Evolutionary conservation across 345 rosid genomes (phyloP), one percentile per base, ranked within the genome.

Genomic region (Sapria himalayana): DNA sequence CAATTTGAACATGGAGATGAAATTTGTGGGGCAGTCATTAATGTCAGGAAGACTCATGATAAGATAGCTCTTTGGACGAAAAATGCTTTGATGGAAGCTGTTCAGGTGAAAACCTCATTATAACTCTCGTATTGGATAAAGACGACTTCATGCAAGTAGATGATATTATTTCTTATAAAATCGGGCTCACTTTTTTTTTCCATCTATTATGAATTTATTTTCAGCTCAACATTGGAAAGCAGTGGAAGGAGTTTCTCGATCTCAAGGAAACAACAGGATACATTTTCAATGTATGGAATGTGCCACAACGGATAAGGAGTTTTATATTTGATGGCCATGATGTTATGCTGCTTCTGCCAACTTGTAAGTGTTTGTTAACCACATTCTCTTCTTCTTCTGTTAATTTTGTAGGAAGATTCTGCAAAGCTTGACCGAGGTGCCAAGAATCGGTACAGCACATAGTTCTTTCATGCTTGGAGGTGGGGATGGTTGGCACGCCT

Each of bases 1-100:
- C 95, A 89, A 59, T 89, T 89, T 46, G 92, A 77, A 37, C 66
- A 74, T 47, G 95, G 98, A 22, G 92, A 73, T 71, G 98, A 82
- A 52, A 76, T 89, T 19, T 89, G 98, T 21, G 98, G 98, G 51
- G 95, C 75, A 1, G 95, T 82, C 54, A 77, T 76, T 18, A 89
- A 39, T 59, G 71, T 79, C 20, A 69, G 95, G 65, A 15, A 0
- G 20, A 71, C 38, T 61, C 84, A 72, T 49, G 98, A 76, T 10
- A 76, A 68, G 58, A 55, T 82, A 36, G 59, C 84, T 14, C 23
- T 82, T 11, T 89, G 98, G 95, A 89, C 98, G 25, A 82, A 82
- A 63, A 82, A 89, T 56, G 84, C 95, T 27, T 48, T 81, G 15
- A 77, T 76, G 59, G 92, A 82, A 71, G 64, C 77, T 56, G 78